Base-by-base conservation (phyloP, 768 basidiomycete genomes). In the Pulveroboletus frians region DNA sequence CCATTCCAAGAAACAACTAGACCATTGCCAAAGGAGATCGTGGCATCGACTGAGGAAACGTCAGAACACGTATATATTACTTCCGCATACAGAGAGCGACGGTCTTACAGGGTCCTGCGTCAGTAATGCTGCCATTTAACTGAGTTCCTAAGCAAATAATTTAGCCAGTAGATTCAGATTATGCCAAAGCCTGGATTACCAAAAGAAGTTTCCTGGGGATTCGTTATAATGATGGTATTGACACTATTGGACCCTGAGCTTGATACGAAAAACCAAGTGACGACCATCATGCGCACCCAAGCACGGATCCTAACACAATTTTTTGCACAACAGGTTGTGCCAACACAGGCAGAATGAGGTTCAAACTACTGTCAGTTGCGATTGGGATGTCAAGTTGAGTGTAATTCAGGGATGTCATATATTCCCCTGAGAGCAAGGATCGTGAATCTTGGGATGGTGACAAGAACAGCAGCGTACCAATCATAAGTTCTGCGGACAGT, bases 251-350 rank as follows among this genome's bases (percentile, higher is more conserved):
- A 6, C 39, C 34, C 21, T 43, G 6, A 50, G 53, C n/a, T 53
- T 4, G 8, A 41, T 23, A 21, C 26, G 13, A 35, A 17, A 13
- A 14, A 29, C 15, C 9, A 13, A 14, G 9, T 1, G 5, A 39
- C 9, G 1, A 37, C 20, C 14, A 10, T 37, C 10, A 39, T n/a
- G 54, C 68, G 14, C 52, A 81, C 83, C 78, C 76, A 42, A 88
- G 63, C 8, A 71, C 62, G 15, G 83, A 77, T 15, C 72, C 78
- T 5, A 75, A 71, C 36, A 88, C 83, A 48, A 88, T 75, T 52
- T 77, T 79, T 62, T 88, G 84, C 5, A 88, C 85, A 47, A 89
- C 86, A 4, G 86, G 86, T 45, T 78, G 73, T 0, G 86, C 86
- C 49, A 89, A 75, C 36, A 84, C 59, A 6, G 85, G 86, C 6